A percentile compares a stretch with the other conserved stretches of the same genome.
Conservation (phyloP, 805 yeast species). For the Pichia kluyveri region DNA sequence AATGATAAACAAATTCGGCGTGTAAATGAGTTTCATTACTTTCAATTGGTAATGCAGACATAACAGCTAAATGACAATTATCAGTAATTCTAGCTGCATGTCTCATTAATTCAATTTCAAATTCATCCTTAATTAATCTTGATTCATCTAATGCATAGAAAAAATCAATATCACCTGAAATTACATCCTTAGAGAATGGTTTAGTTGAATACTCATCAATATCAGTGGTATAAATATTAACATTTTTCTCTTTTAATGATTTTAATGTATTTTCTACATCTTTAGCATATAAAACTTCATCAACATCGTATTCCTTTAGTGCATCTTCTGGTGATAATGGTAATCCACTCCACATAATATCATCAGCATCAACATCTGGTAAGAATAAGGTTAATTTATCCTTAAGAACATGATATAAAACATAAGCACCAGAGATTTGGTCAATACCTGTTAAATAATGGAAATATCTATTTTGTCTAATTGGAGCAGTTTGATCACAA, state of each 20-base stretch:
- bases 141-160: slow-evolving; percentile 80
- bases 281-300: slow-evolving; percentile 59
- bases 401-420: slow-evolving; percentile 43
- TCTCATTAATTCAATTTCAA: slow-evolving; percentile 65
- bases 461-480: slow-evolving; percentile 89
- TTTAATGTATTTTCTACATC: slow-evolving; percentile 35
- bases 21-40: slow-evolving; percentile 84
- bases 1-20: slow-evolving; percentile 91
- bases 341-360: slow-evolving; percentile 93
- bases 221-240: slow-evolving; percentile 44
- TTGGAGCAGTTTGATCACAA: slow-evolving; percentile 68
- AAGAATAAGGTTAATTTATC: slow-evolving; percentile 64
- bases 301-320: slow-evolving; percentile 59
- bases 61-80: slow-evolving; percentile 80
- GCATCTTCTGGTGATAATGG: slow-evolving; percentile 70
- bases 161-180: slow-evolving; percentile 38
- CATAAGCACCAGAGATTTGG: slow-evolving; percentile 61
- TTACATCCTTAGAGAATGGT: slow-evolving; percentile 29
- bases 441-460: slow-evolving; percentile 79
- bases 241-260: slow-evolving; percentile 21
- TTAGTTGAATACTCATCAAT: slow-evolving; percentile 35
- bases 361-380: slow-evolving; percentile 80
- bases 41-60: slow-evolving; percentile 88
- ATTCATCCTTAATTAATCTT: slow-evolving; percentile 74
- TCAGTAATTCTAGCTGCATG: slow-evolving; percentile 83